Evolutionary conservation across 768 basidiomycete genomes (phyloP).

Genomic region (Austroboletus eburneus): DNA sequence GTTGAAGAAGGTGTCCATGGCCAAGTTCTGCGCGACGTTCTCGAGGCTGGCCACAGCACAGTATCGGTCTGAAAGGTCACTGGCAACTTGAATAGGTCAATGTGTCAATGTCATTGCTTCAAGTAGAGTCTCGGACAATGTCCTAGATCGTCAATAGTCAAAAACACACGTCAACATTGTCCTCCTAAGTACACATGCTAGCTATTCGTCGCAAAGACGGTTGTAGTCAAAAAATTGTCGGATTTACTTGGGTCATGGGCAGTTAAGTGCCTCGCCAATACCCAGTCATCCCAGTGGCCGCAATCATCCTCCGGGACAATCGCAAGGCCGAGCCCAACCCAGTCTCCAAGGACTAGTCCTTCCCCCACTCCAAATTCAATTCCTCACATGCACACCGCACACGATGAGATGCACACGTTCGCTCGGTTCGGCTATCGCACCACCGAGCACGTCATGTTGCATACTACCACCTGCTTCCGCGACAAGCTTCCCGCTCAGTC

Average conservation of each 20-base stretch:
- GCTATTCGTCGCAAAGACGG: slow-evolving; percentile 26
- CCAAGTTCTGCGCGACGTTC: slow-evolving; percentile 10
- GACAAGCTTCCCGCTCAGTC: slow-evolving; percentile 4
- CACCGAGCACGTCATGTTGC: slow-evolving; percentile 25
- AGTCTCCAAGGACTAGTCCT: slow-evolving; percentile 41
- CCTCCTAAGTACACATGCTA: background rate
- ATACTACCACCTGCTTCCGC: slow-evolving; percentile 24
- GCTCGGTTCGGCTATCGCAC: slow-evolving; percentile 36
- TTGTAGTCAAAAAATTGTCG: slow-evolving; percentile 28
- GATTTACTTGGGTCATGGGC: slow-evolving; percentile 26
- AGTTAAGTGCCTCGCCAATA: slow-evolving; percentile 25
- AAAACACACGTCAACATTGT: slow-evolving; percentile 27
- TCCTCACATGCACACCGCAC: slow-evolving; percentile 22
- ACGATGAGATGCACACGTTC: slow-evolving; percentile 26
- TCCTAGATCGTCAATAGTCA: slow-evolving; percentile 5
- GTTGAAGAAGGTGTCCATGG: slow-evolving; percentile 66
- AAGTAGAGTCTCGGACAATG: background rate
- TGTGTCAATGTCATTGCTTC: slow-evolving; percentile 8
- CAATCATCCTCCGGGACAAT: slow-evolving; percentile 10
- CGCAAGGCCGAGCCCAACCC: slow-evolving; percentile 14
- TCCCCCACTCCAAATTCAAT: slow-evolving; percentile 37
- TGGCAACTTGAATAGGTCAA: background rate
- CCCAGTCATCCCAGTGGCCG: slow-evolving; percentile 21
- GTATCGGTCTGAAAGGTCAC: slow-evolving; percentile 5
- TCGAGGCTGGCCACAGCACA: slow-evolving; percentile 8